Evolutionary conservation across 1,139 yeast species (phyloP).

Genomic region (Sugiyamaella novakii): DNA sequence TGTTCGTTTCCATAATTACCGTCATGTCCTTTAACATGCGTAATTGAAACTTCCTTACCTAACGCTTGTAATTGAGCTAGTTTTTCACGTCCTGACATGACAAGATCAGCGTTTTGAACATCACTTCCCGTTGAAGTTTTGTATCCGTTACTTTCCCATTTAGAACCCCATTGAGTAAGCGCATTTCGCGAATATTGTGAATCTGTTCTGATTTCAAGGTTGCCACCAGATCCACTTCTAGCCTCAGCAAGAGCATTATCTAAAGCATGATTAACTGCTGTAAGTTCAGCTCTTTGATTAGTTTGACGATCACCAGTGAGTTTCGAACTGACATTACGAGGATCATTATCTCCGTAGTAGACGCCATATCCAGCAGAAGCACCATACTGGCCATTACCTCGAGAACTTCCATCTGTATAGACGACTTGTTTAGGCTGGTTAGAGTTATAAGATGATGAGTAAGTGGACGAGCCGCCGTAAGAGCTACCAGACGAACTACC

Average conservation of each 20-base stretch:
- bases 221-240: slow-evolving; percentile 7
- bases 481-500: not conserved
- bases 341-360: slow-evolving; percentile 60
- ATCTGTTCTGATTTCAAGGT: slow-evolving; percentile 51
- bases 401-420: slow-evolving; percentile 74
- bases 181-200: slow-evolving; percentile 57
- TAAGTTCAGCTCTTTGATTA: slow-evolving; percentile 79
- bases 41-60: slow-evolving; percentile 44
- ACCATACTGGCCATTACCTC: slow-evolving; percentile 52
- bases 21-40: slow-evolving; percentile 73
- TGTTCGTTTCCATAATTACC: slow-evolving; percentile 70
- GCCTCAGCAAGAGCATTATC: slow-evolving; percentile 37
- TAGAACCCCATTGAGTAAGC: slow-evolving; percentile 52
- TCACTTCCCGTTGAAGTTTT: slow-evolving; percentile 46
- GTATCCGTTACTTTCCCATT: slow-evolving; percentile 62
- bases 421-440: slow-evolving; percentile 37
- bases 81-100: slow-evolving; percentile 36
- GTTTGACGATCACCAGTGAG: slow-evolving; percentile 57
- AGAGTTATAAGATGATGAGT: not conserved
- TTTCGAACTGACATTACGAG: slow-evolving; percentile 57
- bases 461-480: slow-evolving; percentile 1
- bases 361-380: slow-evolving; percentile 73
- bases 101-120: slow-evolving; percentile 57
- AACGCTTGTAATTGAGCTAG: slow-evolving; percentile 29
- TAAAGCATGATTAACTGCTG: slow-evolving; percentile 64